phyloP scores from a whole-genome alignment of 2,329 filamentous ascomycete genomes.

The Penicillium hesseltinei region DNA sequence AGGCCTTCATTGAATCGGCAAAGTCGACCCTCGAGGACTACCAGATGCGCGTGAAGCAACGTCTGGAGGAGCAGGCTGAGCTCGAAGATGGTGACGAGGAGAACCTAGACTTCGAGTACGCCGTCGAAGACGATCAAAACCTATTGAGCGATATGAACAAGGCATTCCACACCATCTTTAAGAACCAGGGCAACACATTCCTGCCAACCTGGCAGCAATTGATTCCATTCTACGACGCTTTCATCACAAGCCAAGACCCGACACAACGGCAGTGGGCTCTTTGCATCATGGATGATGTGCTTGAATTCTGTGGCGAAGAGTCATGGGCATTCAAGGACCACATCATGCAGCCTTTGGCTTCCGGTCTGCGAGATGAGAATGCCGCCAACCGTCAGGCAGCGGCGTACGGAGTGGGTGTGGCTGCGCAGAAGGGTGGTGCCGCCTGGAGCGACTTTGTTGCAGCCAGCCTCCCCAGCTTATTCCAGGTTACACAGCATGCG shows the following conservation, averaged over 20 bases:
- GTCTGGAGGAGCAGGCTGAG: constrained; percentile 79
- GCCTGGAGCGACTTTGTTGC: constrained; percentile 86
- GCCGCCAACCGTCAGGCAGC: constrained; percentile 94
- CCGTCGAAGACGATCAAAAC: constrained; percentile 96
- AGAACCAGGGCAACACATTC: constrained; percentile 85
- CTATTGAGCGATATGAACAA: constrained; percentile 99
- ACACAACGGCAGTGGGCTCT: constrained; percentile 98
- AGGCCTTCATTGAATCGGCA: constrained; percentile 80
- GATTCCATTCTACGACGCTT: constrained; percentile 78
- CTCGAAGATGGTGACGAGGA: constrained; percentile 88
- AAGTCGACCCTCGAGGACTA: constrained; percentile 88
- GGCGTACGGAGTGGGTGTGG: constrained; percentile 92
- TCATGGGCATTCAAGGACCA: constrained; percentile 83
- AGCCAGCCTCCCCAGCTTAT: constrained; percentile 74
- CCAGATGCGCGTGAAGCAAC: constrained; percentile 77
- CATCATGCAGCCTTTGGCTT: constrained; percentile 81
- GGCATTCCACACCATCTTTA: constrained; percentile 98
- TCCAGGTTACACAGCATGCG: constrained; percentile 76
- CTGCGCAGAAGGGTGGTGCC: constrained; percentile 84
- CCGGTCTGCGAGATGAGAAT: constrained; percentile 80
- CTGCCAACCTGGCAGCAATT: constrained; percentile 84
- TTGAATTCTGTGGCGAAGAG: constrained; percentile 91
- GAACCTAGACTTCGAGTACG: constrained; percentile 79
- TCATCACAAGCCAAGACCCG: constrained; percentile 75
- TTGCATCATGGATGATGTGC: constrained; percentile 96